Evolutionary conservation across 306 rosid species (phyloP), one percentile per base, ranked within the genome.

Genomic region (Aeschynomene evenia): DNA sequence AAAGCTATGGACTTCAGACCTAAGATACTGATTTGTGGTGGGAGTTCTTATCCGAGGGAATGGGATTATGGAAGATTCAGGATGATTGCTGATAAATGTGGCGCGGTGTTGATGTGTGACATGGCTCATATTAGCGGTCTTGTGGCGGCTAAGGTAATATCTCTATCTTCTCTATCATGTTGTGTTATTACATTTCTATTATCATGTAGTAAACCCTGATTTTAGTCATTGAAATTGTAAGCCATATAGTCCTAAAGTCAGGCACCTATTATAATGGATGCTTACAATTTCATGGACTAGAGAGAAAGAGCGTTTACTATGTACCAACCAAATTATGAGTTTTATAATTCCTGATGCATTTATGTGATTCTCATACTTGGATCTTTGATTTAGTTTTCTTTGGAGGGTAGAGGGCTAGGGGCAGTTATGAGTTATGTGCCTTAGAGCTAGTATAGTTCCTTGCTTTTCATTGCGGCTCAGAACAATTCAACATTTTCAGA

Each of bases 41-140:
- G 92, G 10, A 89, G 96, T 79, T 87, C 95, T 2, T 92, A 92
- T 63, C 96, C 96, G 6, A 70, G 91, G 48, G 95, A 89, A 69
- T 89, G 96, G 96, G 95, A 92, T 69, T 92, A 87, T 54, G 84
- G 74, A 2, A 76, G 85, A 87, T 84, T 86, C 72, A 82, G 92
- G 63, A 81, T 63, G 75, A 75, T 86, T 75, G 96, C 96, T 13
- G 95, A 92, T 82, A 89, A 84, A 80, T 87, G 95, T 22, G 95
- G 95, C 28, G 96, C 91, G 3, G 67, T 79, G 9, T 76, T 92
- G 85, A 87, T 92, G 95, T 92, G 92, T 77, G 96, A 92, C 70
- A 89, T 87, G 91, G 91, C 98, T 77, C 98, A 92, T 78, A 86
- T 92, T 59, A 86, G 98, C 37, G 98, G 95, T 67, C 89, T 92